These are phyloP conservation scores for Diddensiella santjacobensis DNA, from an alignment of 805 yeast genomes.

Conservation along the genomic window DNA sequence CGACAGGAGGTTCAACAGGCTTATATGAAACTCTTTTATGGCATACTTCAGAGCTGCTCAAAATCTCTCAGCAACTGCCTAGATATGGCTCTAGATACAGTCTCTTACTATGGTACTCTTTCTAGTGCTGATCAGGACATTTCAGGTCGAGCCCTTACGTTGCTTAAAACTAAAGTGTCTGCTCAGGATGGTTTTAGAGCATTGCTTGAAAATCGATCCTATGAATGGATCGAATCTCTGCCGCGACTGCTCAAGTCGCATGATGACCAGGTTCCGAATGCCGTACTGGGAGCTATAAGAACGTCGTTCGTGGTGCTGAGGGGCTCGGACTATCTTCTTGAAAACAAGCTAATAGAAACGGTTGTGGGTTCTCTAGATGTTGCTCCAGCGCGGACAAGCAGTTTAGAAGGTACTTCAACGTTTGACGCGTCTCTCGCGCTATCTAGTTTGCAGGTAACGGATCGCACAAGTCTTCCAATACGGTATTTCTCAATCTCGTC, in stretches of 20 bases:
- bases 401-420: not conserved
- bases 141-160: not conserved
- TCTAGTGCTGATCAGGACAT: conserved; percentile 8
- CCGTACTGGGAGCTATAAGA: conserved; percentile 16
- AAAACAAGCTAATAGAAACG: not conserved
- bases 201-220: conserved; percentile 17
- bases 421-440: not conserved
- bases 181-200: conserved; percentile 14
- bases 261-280: conserved; percentile 24
- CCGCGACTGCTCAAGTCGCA: conserved; percentile 25
- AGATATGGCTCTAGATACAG: conserved; percentile 37
- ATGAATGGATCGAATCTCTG: conserved; percentile 30
- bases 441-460: not conserved
- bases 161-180: conserved; percentile 6
- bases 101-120: conserved; percentile 27
- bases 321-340: not conserved
- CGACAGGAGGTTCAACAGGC: conserved; percentile 36
- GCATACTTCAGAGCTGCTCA: conserved; percentile 34
- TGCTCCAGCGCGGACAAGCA: not conserved
- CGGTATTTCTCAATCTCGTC: not conserved
- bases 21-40: conserved; percentile 32
- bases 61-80: conserved; percentile 37
- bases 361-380: conserved; percentile 1
- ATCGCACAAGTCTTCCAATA: not conserved
- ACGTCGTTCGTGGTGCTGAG: conserved; percentile 11